Evolutionary conservation across 2,329 filamentous ascomycete species (phyloP), one percentile per base, ranked within the genome.

Genomic region (Meredithiella fracta): DNA sequence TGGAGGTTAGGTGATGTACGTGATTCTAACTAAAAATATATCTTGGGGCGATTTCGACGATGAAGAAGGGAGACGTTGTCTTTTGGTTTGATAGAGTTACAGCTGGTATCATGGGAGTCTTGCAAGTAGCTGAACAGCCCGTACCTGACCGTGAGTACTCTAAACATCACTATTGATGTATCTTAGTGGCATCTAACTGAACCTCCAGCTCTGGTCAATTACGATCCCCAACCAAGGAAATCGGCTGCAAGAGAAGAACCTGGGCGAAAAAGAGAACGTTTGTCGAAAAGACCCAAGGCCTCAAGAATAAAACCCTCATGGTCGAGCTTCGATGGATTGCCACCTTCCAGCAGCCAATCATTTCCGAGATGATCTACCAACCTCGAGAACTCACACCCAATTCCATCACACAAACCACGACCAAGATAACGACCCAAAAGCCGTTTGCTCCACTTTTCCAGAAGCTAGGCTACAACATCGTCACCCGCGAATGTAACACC

Each of bases 31-130:
- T 34, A 34, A 8, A 0, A 25, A 14, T 23, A 58, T 51, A 55
- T 56, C 50, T 58, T 25, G 57, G 57, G 2, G 40, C 29, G 9
- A 56, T 58, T 15, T 26, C 53, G 11, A 53, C 53, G 20, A 58
- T 58, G 57, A 47, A 25, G 15, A 55, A 53, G 25, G 53, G 53
- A 3, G 57, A 58, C 25, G 22, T 58, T 11, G 49, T 58, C 5
- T 55, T 58, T 49, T 58, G 57, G 57, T 58, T 52, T 17, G 53
- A 58, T 22, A 38, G 56, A 8, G 53, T 31, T 20, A 23, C 20
- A 9, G 51, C n/a, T 2, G 56, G 56, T 25, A 54, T 58, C 34
- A 54, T 51, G 8, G 56, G 56, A 6, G 22, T 58, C 5, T 31
- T 58, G 17, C 42, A 44, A 29, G 56, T 54, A 17, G 34, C 22